phyloP scores from a whole-genome alignment of 805 yeast species.

The Cyberlindnera lachancei region DNA sequence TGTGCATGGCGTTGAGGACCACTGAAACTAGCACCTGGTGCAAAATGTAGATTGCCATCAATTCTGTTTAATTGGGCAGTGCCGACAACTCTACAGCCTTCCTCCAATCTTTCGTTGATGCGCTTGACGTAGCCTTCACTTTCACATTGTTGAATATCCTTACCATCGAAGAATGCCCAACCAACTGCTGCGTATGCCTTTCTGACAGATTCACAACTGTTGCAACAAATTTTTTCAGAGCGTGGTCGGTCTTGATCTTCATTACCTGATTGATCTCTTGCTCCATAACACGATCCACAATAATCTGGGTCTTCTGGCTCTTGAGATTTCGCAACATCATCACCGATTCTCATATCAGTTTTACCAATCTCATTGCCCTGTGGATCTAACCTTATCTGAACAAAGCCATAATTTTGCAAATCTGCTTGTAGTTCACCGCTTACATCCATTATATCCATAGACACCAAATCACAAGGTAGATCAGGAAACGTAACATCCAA shows the following conservation, averaged over 20 bases:
- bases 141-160: conserved; percentile 84
- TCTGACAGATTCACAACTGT: conserved; percentile 75
- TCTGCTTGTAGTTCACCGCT: conserved; percentile 81
- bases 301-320: conserved; percentile 37
- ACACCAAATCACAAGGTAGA: conserved; percentile 76
- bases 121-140: conserved; percentile 73
- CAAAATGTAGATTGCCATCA: conserved; percentile 89
- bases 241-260: conserved; percentile 26
- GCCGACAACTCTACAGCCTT: conserved; percentile 88
- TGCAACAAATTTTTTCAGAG: conserved; percentile 60
- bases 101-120: conserved; percentile 51
- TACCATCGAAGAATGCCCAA: conserved; percentile 92
- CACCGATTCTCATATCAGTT: conserved; percentile 35
- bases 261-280: conserved; percentile 50
- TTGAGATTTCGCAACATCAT: conserved; percentile 22
- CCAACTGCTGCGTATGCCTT: conserved; percentile 66
- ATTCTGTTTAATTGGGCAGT: conserved; percentile 73
- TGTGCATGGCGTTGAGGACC: conserved; percentile 63
- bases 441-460: conserved; percentile 83
- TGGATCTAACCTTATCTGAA: conserved; percentile 53
- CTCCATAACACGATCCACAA: conserved; percentile 93
- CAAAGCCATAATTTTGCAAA: conserved; percentile 61
- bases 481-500: conserved; percentile 78
- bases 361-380: conserved; percentile 42
- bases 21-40: conserved; percentile 81